phyloP scores from a whole-genome alignment of 2,329 filamentous ascomycete species.

The Sclerotinia minor region DNA sequence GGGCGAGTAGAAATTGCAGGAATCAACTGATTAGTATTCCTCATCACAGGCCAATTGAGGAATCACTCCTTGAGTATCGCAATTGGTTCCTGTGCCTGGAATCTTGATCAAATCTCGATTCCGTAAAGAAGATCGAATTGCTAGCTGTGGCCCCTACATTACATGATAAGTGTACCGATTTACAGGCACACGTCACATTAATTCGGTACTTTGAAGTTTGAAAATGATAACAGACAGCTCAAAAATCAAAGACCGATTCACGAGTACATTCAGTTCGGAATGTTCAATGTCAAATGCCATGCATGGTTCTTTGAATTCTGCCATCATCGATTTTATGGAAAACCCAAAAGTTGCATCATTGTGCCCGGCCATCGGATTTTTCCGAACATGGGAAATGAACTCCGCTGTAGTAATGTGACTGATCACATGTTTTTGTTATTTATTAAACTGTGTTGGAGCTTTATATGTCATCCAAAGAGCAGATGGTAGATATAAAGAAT shows the following conservation, averaged over 20 bases:
- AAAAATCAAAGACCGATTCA: neutral
- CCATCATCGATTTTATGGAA: conserved; percentile 6
- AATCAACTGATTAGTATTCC: neutral
- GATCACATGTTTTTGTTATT: neutral
- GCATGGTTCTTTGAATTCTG: neutral
- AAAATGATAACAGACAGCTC: neutral
- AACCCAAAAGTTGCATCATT: conserved; percentile 18
- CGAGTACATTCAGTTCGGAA: neutral
- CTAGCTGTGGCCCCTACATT: neutral
- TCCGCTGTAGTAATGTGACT: neutral
- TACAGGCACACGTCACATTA: neutral
- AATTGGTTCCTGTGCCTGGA: neutral
- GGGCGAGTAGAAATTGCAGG: neutral
- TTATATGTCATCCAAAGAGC: neutral
- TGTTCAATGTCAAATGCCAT: neutral
- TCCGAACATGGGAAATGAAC: neutral
- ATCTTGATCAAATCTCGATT: neutral
- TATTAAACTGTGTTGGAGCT: neutral
- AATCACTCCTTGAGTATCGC: neutral
- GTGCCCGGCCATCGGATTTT: neutral
- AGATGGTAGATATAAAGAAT: neutral
- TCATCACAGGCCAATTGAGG: neutral
- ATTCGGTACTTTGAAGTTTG: neutral
- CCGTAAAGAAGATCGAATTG: neutral
- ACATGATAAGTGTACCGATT: neutral